Conservation (phyloP, 2,329 filamentous ascomycete species). For the Albifimbria verrucaria region DNA sequence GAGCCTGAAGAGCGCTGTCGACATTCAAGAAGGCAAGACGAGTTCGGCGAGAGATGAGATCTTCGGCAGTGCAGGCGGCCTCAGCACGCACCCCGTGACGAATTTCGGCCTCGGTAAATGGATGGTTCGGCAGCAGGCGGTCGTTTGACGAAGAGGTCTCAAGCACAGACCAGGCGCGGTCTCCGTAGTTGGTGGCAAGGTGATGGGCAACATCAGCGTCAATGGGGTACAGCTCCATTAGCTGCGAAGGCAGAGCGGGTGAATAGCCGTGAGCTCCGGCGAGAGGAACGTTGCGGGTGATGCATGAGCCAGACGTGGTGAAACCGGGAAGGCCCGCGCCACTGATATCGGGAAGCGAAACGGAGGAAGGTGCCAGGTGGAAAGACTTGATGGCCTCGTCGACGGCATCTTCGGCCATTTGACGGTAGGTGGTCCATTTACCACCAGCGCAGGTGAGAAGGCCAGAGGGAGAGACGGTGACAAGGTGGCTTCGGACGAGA, state of each 20-base stretch:
- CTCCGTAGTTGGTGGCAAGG: slow-evolving; percentile 39
- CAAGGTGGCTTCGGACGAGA: slow-evolving; percentile 76
- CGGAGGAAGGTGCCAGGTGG: slow-evolving; percentile 48
- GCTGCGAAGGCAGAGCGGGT: slow-evolving; percentile 26
- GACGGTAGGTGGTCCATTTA: slow-evolving; percentile 86
- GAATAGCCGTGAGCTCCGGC: slow-evolving; percentile 72
- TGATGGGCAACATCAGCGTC: slow-evolving; percentile 38
- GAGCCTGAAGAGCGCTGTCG: slow-evolving; percentile 64
- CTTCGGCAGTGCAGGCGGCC: slow-evolving; percentile 68
- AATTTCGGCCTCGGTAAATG: slow-evolving; percentile 72
- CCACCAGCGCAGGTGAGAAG: slow-evolving; percentile 78
- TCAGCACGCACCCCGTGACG: slow-evolving; percentile 70
- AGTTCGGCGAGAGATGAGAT: slow-evolving; percentile 68
- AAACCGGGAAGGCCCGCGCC: slow-evolving; percentile 50
- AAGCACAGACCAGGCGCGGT: slow-evolving; percentile 70
- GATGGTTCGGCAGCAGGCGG: slow-evolving; percentile 63
- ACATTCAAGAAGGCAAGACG: slow-evolving; percentile 75
- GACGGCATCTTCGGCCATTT: slow-evolving; percentile 84
- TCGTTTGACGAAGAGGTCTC: slow-evolving; percentile 48
- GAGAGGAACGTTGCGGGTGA: slow-evolving; percentile 70
- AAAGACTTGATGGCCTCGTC: slow-evolving; percentile 72
- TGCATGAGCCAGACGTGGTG: slow-evolving; percentile 66
- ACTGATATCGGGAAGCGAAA: slow-evolving; percentile 60
- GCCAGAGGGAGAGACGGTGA: slow-evolving; percentile 71
- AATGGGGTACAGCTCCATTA: slow-evolving; percentile 33